These are phyloP conservation scores for Lentinula sp. DNA, from an alignment of 768 basidiomycete species.

Conservation along the genomic window DNA sequence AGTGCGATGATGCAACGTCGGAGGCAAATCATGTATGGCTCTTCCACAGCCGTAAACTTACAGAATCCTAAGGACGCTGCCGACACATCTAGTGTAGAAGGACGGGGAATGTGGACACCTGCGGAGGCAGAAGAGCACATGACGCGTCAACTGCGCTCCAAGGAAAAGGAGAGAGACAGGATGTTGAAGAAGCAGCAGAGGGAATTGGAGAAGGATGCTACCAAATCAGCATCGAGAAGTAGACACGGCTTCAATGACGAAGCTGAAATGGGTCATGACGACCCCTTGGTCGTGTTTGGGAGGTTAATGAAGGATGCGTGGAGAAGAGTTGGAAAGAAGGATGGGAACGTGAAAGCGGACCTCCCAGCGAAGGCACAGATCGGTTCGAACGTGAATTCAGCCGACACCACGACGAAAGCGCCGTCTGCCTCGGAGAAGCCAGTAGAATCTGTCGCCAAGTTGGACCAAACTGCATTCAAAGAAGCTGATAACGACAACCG, in stretches of 20 bases:
- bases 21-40: constrained; percentile 13
- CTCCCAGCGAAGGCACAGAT: background rate
- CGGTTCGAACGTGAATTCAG: background rate
- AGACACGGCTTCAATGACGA: constrained; percentile 14
- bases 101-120: constrained; percentile 27
- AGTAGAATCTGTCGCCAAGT: background rate
- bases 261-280: constrained; percentile 21
- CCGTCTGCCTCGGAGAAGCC: background rate
- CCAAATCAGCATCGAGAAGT: constrained; percentile 11
- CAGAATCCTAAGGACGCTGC: background rate
- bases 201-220: constrained; percentile 2
- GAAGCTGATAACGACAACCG: background rate
- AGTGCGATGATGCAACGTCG: constrained; percentile 32
- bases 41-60: background rate
- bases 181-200: constrained; percentile 9
- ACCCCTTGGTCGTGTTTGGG: constrained; percentile 43
- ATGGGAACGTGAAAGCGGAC: constrained; percentile 32
- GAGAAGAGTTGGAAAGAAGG: constrained; percentile 38
- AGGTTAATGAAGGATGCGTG: constrained; percentile 48
- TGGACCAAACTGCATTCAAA: background rate
- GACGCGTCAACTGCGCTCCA: constrained; percentile 14
- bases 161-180: constrained; percentile 14
- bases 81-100: background rate
- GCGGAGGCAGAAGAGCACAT: constrained; percentile 32
- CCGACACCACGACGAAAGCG: background rate